Evolutionary conservation across 306 rosid species (phyloP), one percentile per base, ranked within the genome.

Genomic region (Astragalus glycyphyllos): DNA sequence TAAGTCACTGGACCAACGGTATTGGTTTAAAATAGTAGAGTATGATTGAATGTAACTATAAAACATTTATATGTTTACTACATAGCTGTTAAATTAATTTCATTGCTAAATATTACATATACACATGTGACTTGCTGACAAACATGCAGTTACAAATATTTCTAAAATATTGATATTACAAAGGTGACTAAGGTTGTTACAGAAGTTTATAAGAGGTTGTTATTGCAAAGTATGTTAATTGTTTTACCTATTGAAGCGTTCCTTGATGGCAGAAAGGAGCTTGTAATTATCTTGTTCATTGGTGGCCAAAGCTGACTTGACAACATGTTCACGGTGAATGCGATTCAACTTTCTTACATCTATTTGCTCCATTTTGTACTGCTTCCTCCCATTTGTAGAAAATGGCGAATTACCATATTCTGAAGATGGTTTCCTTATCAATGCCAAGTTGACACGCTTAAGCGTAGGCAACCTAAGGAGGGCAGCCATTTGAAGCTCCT

Each of bases 401-500:
- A 7, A 7, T 8, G 45, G 1, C 13, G 41, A 31, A 8, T 31
- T 12, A 29, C 3, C 16, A 29, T 5, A 11, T 11, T 11, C 38
- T 2, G 62, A 56, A 56, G 62, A 56, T 5, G 48, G 1, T 4
- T 68, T 80, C 65, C 69, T 77, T 17, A 88, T 11, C 70, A 92
- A 32, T 1, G 96, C 96, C 5, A 26, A 58, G 60, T 81, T 81
- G 0, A 58, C n/a, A 29, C 72, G 78, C 44, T 81, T 82, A 45
- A 32, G 65, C 57, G 96, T 77, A 2, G 96, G 96, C 5, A 92
- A 48, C 14, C 89, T 58, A 7, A 74, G 41, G 0, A 92, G 75
- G 8, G 96, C 92, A 6, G 85, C 90, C 96, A 96, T 89, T 8
- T 78, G 82, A 16, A 90, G 88, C 70, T 92, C 87, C 42, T 80